These are phyloP conservation scores for Leonotis leonurus DNA, from an alignment of 257 asterid species.

Conservation along the genomic window DNA sequence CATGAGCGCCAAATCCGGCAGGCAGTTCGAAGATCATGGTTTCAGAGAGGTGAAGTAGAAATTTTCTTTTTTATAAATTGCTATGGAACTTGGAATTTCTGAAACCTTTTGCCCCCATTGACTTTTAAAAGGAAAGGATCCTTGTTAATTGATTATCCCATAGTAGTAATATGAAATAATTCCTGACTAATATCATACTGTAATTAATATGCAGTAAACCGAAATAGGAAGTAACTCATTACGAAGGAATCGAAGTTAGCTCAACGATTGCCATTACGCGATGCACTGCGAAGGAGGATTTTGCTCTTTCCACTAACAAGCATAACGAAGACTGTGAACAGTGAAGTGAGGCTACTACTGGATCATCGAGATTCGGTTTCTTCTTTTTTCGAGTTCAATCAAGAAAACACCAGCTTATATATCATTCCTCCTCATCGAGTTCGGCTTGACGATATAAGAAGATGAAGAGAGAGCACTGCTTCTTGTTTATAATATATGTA, in stretches of 20 bases:
- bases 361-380: neutral
- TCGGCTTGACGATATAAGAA: too few species aligned
- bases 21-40: constrained; percentile 86
- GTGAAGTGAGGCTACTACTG: neutral
- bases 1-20: constrained; percentile 92
- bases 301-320: constrained; percentile 14
- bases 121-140: neutral
- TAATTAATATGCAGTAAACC: constrained; percentile 28
- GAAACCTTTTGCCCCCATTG: neutral
- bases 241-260: constrained; percentile 10
- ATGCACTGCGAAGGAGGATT: too few species aligned
- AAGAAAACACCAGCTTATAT: neutral
- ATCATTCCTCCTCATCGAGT: too few species aligned
- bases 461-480: too few species aligned
- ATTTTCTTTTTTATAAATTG: too few species aligned
- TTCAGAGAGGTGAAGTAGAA: constrained; percentile 57
- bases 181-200: too few species aligned
- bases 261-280: too few species aligned
- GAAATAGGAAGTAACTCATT: constrained; percentile 23
- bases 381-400: neutral
- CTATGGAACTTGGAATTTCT: neutral
- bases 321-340: neutral
- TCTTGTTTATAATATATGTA: constrained; percentile 2
- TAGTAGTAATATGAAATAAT: too few species aligned
- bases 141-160: too few species aligned